phyloP scores from a whole-genome alignment of 331 rosid species.

The Ulmus americana region DNA sequence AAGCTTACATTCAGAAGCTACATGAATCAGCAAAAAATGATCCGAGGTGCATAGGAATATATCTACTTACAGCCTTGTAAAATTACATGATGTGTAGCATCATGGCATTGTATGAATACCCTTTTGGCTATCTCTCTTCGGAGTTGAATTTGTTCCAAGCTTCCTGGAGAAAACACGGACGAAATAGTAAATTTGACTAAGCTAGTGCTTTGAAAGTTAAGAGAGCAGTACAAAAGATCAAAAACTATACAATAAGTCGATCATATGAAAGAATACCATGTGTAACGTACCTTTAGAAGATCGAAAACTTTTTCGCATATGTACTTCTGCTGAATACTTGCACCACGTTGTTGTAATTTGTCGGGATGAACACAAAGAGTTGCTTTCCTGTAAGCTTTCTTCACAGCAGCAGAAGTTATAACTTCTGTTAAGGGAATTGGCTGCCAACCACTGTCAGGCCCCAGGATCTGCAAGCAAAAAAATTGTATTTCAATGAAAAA shows the following conservation, averaged over 20 bases:
- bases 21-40: conserved; percentile 2
- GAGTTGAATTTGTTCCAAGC: conserved; percentile 89
- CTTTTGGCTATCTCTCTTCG: conserved; percentile 51
- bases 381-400: conserved; percentile 83
- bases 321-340: conserved; percentile 72
- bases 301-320: conserved; percentile 80
- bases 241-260: conserved; percentile 1
- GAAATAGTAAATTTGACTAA: neutral
- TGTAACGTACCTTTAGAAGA: conserved; percentile 71
- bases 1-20: conserved; percentile 24
- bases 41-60: conserved; percentile 11
- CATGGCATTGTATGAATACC: conserved; percentile 7
- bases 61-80: conserved; percentile 26
- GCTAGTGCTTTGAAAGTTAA: neutral
- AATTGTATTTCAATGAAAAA: conserved; percentile 4
- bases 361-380: conserved; percentile 85
- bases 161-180: conserved; percentile 40
- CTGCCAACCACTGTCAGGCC: conserved; percentile 77
- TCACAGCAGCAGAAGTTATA: conserved; percentile 73
- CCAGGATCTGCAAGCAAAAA: conserved; percentile 59
- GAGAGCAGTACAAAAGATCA: neutral
- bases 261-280: conserved; percentile 1
- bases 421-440: conserved; percentile 74
- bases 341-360: conserved; percentile 79
- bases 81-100: conserved; percentile 21